A percentile compares a stretch with the other conserved stretches of the same genome.
Evolutionary conservation across 176 grass and related monocot genomes (phyloP).

Genomic region (Coix lacrymajobi): DNA sequence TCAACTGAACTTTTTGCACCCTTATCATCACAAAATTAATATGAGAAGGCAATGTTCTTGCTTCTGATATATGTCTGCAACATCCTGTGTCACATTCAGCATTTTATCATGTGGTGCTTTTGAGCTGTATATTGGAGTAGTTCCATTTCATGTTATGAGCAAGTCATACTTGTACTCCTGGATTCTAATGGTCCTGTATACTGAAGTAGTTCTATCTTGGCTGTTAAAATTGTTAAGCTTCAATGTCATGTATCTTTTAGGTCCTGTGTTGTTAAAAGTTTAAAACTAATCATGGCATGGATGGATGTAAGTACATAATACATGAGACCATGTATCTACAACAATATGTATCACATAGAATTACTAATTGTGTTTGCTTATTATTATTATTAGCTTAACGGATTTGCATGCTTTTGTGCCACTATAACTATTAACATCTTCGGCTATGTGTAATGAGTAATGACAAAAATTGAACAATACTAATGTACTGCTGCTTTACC

Average conservation of each 20-base stretch:
- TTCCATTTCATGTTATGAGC: neutral
- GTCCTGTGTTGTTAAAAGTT: neutral
- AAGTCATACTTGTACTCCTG: neutral
- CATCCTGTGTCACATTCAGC: neutral
- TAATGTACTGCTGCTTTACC: neutral
- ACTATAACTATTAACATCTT: neutral
- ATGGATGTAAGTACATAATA: conserved; percentile 6
- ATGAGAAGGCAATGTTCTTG: neutral
- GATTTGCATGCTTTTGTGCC: neutral
- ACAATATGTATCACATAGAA: neutral
- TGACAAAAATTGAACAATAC: neutral
- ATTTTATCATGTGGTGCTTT: neutral
- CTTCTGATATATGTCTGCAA: neutral
- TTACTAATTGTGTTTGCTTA: neutral
- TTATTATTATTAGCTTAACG: neutral
- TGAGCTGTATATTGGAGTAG: neutral
- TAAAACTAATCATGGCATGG: neutral
- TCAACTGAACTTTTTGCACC: conserved; percentile 17
- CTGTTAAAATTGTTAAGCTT: neutral
- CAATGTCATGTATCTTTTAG: neutral
- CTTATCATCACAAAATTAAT: conserved; percentile 1
- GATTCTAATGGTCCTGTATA: neutral
- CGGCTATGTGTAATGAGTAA: neutral
- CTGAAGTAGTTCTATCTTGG: neutral
- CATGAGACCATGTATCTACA: neutral